Conservation (phyloP, 176 grass and related monocot genomes). For the Carex myosuroides region DNA sequence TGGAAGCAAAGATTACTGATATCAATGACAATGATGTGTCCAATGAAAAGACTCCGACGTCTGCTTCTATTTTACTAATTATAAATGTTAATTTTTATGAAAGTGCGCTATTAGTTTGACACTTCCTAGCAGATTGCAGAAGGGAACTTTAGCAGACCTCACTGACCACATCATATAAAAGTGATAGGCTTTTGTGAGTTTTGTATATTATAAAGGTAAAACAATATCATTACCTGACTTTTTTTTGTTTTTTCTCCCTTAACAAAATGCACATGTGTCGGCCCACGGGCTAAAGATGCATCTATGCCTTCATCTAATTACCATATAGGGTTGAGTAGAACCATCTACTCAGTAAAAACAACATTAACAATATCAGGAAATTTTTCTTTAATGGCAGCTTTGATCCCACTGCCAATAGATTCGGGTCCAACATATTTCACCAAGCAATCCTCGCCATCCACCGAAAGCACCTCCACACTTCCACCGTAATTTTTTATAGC, state of each 20-base stretch:
- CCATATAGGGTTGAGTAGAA: background rate
- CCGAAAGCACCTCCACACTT: constrained; percentile 61
- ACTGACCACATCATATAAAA: background rate
- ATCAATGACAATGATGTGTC: background rate
- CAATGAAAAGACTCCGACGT: no score
- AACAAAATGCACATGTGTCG: background rate
- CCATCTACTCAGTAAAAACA: constrained; percentile 42
- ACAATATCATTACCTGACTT: background rate
- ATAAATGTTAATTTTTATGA: background rate
- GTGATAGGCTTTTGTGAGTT: background rate
- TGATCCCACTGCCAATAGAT: constrained; percentile 77
- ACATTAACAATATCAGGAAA: constrained; percentile 87
- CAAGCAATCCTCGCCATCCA: constrained; percentile 65
- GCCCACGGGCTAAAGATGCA: background rate
- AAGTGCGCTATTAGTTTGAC: background rate
- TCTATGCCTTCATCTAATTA: constrained; percentile 1
- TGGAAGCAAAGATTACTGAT: no score
- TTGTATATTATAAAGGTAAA: background rate
- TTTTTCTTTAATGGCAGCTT: constrained; percentile 88
- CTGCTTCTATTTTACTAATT: background rate
- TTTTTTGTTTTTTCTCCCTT: background rate
- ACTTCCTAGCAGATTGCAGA: background rate
- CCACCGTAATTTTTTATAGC: constrained; percentile 88
- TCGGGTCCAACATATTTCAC: constrained; percentile 80
- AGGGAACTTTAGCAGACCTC: background rate